Conservation (phyloP, 2,329 filamentous ascomycete species). For the Septoria petroselini region DNA sequence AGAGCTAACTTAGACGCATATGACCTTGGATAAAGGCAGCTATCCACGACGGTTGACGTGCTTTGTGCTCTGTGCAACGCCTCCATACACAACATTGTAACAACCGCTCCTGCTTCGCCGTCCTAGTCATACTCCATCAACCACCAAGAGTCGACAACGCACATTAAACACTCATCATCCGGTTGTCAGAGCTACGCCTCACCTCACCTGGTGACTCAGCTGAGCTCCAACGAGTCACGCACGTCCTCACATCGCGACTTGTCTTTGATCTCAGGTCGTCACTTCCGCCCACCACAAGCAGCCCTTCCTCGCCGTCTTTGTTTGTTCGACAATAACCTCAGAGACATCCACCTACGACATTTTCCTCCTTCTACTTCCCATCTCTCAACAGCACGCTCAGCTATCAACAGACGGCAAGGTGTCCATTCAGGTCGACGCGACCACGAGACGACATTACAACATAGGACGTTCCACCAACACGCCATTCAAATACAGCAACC, state of each 20-base stretch:
- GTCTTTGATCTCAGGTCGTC: slow-evolving; percentile 21
- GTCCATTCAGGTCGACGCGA: slow-evolving; percentile 19
- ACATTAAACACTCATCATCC: not conserved
- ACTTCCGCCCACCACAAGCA: slow-evolving; percentile 16
- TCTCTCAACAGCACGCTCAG: slow-evolving; percentile 3
- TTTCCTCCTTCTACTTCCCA: not conserved
- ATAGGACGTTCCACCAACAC: slow-evolving; percentile 14
- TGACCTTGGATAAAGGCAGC: slow-evolving; percentile 20
- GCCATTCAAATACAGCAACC: slow-evolving; percentile 2
- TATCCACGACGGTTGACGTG: slow-evolving; percentile 21
- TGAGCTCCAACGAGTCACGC: slow-evolving; percentile 16
- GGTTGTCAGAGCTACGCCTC: slow-evolving; percentile 9
- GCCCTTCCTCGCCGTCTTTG: slow-evolving; percentile 1
- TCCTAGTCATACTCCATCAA: slow-evolving; percentile 5
- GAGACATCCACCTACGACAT: slow-evolving; percentile 14
- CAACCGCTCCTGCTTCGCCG: not conserved
- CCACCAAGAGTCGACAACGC: slow-evolving; percentile 12
- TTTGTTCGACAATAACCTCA: not conserved
- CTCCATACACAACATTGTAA: slow-evolving; percentile 9
- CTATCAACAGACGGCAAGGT: slow-evolving; percentile 25
- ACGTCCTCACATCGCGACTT: slow-evolving; percentile 19
- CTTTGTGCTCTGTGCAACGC: slow-evolving; percentile 22
- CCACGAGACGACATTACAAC: slow-evolving; percentile 8
- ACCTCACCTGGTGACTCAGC: slow-evolving; percentile 16
- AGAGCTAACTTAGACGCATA: slow-evolving; percentile 3